Evolutionary conservation across 176 grass and related monocot species (phyloP).

Genomic region (Urochloa ruziziensis): DNA sequence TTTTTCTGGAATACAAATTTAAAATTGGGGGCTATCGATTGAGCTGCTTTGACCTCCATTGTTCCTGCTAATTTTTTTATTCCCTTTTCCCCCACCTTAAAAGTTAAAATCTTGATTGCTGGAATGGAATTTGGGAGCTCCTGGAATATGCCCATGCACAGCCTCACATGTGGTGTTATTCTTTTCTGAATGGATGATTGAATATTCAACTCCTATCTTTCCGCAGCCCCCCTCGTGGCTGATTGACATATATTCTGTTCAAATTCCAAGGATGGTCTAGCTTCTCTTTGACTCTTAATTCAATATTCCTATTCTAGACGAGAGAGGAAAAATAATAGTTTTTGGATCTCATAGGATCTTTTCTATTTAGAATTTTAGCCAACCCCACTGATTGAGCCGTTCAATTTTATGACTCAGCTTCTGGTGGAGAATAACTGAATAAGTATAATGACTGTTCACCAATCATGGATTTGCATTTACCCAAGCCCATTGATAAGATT

Average conservation of each 20-base stretch:
- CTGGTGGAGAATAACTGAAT: background rate
- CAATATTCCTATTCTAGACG: background rate
- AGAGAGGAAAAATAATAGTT: background rate
- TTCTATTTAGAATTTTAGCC: background rate
- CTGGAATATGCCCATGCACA: slow-evolving; percentile 30
- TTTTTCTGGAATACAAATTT: background rate
- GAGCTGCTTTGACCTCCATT: background rate
- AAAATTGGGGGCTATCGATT: background rate
- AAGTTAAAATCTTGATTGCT: no score
- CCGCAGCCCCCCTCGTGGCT: background rate
- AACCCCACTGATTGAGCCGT: background rate
- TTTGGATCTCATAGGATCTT: background rate
- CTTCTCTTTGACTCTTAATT: background rate
- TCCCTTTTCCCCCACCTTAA: background rate
- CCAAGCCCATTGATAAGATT: background rate
- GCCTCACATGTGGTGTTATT: background rate
- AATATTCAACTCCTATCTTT: background rate
- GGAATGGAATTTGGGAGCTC: slow-evolving; percentile 35
- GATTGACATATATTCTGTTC: slow-evolving; percentile 7
- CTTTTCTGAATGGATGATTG: background rate
- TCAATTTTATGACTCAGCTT: background rate
- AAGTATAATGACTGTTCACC: background rate
- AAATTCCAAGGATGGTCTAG: slow-evolving; percentile 16
- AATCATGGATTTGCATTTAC: background rate
- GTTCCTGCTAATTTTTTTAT: background rate